These are phyloP conservation scores for Aureobasidium sp. DNA, from an alignment of 2,329 filamentous ascomycete genomes.

Conservation along the genomic window DNA sequence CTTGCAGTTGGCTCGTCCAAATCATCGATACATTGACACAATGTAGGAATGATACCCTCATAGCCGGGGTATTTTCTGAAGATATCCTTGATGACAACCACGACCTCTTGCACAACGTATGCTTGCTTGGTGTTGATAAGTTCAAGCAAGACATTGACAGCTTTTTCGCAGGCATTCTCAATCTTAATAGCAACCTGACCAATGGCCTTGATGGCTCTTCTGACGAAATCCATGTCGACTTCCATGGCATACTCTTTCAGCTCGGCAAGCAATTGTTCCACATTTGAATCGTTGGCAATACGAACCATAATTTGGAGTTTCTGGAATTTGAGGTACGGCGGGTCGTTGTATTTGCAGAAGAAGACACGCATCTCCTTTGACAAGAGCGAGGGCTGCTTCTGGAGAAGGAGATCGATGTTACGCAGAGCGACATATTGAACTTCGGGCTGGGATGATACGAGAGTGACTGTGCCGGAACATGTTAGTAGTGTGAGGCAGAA, in stretches of 20 bases:
- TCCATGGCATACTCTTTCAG: conserved; percentile 96
- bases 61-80: conserved; percentile 96
- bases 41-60: conserved; percentile 91
- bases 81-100: conserved; percentile 99
- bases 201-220: conserved; percentile 89
- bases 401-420: conserved; percentile 91
- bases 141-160: conserved; percentile 87
- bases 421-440: conserved; percentile 95
- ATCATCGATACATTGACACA: conserved; percentile 96
- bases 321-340: conserved; percentile 92
- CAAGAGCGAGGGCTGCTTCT: conserved; percentile 92
- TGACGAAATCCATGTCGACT: conserved; percentile 98
- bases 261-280: conserved; percentile 88
- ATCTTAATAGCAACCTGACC: conserved; percentile 99
- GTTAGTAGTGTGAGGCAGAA: conserved; percentile 16
- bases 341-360: conserved; percentile 99
- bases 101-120: conserved; percentile 96
- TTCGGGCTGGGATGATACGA: conserved; percentile 91
- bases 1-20: conserved; percentile 88
- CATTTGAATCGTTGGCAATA: conserved; percentile 95
- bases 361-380: conserved; percentile 97
- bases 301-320: conserved; percentile 99
- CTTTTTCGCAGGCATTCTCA: conserved; percentile 88
- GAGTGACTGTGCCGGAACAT: conserved; percentile 60
- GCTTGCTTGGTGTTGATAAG: conserved; percentile 97